Evolutionary conservation across 2,329 filamentous ascomycete species (phyloP).

Genomic region (Penicillium brevicompactum): DNA sequence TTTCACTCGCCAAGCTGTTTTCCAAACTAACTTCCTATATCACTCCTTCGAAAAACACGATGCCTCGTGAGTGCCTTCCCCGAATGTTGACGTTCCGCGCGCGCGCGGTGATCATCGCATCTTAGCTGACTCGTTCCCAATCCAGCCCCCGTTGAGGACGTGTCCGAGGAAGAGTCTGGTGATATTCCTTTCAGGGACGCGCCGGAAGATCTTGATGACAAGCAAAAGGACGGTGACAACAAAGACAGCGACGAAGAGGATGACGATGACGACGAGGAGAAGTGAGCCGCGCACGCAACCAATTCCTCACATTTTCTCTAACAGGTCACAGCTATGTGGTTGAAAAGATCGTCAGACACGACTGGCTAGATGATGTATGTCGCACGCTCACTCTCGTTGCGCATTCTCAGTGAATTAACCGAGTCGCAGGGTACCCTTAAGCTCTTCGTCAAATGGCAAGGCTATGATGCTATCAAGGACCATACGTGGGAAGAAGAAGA

Average conservation of each 20-base stretch:
- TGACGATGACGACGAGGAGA: conserved; percentile 32
- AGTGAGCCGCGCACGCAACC: conserved; percentile 31
- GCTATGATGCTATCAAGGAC: conserved; percentile 46
- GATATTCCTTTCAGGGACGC: conserved; percentile 41
- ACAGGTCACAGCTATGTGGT: conserved; percentile 40
- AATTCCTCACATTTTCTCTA: conserved; percentile 12
- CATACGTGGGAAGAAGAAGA: conserved; percentile 51
- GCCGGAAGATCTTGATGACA: conserved; percentile 20
- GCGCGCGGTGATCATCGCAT: conserved; percentile 5
- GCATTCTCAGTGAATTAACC: conserved; percentile 18
- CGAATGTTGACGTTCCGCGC: conserved; percentile 9
- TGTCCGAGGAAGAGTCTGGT: conserved; percentile 42
- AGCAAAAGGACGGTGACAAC: conserved; percentile 15
- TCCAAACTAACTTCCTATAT: conserved; percentile 27
- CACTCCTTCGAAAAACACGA: conserved; percentile 26
- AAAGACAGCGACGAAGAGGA: conserved; percentile 18
- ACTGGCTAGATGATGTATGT: conserved; percentile 38
- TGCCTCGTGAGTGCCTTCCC: conserved; percentile 44
- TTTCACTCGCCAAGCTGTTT: conserved; percentile 33
- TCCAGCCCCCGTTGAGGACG: conserved; percentile 34
- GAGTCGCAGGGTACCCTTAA: conserved; percentile 37
- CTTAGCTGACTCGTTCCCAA: conserved; percentile 13
- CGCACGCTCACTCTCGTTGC: background rate
- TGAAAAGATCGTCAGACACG: conserved; percentile 42
- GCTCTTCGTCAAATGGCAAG: conserved; percentile 51